Percentiles rank a stretch among this genome's conserved stretches.
Evolutionary conservation across 116 monocot genomes (phyloP).

Genomic region (Thalassia testudinum): DNA sequence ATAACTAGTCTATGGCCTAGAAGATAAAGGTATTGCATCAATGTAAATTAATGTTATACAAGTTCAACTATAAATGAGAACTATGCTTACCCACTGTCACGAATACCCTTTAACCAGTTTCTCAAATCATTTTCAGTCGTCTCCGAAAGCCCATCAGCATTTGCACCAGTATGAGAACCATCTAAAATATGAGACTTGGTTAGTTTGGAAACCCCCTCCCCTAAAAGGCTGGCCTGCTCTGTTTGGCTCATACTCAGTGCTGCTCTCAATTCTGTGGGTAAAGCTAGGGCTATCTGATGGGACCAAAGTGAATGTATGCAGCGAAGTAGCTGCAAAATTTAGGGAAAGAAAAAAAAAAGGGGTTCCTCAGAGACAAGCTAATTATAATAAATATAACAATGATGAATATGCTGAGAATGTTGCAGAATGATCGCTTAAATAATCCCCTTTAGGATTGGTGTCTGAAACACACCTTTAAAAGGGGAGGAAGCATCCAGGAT

Average conservation of each 20-base stretch:
- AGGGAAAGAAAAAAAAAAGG: constrained; percentile 12
- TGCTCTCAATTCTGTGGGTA: constrained; percentile 49
- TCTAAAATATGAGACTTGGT: constrained; percentile 40
- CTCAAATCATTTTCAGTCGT: constrained; percentile 64
- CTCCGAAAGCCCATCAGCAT: constrained; percentile 23
- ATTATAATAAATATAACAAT: background rate
- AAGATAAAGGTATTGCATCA: too few species aligned
- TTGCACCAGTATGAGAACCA: constrained; percentile 31
- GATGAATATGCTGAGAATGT: too few species aligned
- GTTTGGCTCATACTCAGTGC: constrained; percentile 60
- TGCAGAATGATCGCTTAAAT: too few species aligned
- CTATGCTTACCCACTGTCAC: constrained; percentile 78
- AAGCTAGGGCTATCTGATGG: constrained; percentile 41
- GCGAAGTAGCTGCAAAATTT: constrained; percentile 57
- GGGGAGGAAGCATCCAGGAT: constrained; percentile 96
- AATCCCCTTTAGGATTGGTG: too few species aligned
- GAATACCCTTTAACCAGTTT: constrained; percentile 88
- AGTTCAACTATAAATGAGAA: too few species aligned
- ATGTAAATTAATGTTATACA: too few species aligned
- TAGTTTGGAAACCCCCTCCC: constrained; percentile 40
- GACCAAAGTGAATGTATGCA: constrained; percentile 83
- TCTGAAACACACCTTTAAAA: constrained; percentile 72
- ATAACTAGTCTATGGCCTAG: too few species aligned
- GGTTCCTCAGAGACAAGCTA: background rate
- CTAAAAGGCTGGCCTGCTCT: constrained; percentile 81